These are phyloP conservation scores for Hemerocallis citrina DNA, from an alignment of 106 monocot genomes.

Conservation along the genomic window DNA sequence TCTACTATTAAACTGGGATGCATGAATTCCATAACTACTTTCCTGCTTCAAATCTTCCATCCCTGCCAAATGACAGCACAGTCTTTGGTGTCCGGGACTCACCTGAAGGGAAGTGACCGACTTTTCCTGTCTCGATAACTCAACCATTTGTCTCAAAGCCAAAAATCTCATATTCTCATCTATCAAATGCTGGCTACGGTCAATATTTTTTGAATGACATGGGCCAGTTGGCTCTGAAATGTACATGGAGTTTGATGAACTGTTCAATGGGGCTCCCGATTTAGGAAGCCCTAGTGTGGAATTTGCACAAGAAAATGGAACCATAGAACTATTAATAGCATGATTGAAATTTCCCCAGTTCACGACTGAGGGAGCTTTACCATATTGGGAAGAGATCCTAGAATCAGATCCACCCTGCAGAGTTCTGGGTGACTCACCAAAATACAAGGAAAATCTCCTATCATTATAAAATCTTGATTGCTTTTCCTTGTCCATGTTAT, in stretches of 20 bases:
- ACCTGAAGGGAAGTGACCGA: constrained; percentile 9
- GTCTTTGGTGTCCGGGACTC: constrained; percentile 9
- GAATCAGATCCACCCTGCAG: constrained; percentile 11
- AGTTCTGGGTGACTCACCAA: constrained; percentile 2
- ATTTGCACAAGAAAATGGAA: constrained; percentile 8
- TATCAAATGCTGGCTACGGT: constrained; percentile 13
- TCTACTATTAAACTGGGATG: constrained; percentile 13
- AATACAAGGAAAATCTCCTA: constrained; percentile 4
- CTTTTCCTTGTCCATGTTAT: constrained; percentile 13
- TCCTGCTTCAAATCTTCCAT: constrained; percentile 7
- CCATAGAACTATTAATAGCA: constrained; percentile 11
- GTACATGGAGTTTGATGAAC: constrained; percentile 11
- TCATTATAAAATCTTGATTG: constrained; percentile 4
- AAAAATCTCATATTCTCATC: constrained; percentile 21
- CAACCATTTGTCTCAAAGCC: constrained; percentile 16
- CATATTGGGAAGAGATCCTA: constrained; percentile 15
- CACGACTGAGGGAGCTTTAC: neutral
- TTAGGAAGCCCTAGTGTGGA: constrained; percentile 8
- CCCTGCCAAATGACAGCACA: constrained; percentile 21
- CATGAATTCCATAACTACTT: constrained; percentile 13
- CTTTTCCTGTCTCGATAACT: constrained; percentile 16
- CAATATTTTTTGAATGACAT: constrained; percentile 7
- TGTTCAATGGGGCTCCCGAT: constrained; percentile 2
- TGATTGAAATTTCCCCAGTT: constrained; percentile 4
- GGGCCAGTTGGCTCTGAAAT: constrained; percentile 11